phyloP scores from a whole-genome alignment of 2,329 filamentous ascomycete genomes.

The Claviceps paspali region DNA sequence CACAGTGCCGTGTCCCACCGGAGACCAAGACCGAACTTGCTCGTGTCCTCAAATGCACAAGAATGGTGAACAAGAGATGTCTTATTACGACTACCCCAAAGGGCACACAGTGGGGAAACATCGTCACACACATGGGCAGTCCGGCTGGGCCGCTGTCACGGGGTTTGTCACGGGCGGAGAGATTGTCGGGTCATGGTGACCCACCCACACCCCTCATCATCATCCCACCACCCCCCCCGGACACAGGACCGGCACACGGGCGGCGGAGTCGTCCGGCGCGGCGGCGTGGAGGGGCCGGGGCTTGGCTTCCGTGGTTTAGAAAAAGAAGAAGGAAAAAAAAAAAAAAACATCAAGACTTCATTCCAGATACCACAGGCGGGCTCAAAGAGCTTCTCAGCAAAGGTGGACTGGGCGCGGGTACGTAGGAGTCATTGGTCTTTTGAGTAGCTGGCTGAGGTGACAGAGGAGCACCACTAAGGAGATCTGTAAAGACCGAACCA shows the following conservation, averaged over 20 bases:
- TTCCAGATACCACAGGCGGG: constrained; percentile 53
- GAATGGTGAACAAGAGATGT: too few species aligned
- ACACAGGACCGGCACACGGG: too few species aligned
- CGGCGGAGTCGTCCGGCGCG: constrained; percentile 61
- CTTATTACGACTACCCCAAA: constrained; percentile 44
- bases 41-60: too few species aligned
- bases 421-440: constrained; percentile 57
- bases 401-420: constrained; percentile 65
- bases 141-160: constrained; percentile 50
- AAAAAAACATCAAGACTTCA: too few species aligned
- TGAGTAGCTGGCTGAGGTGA: constrained; percentile 64
- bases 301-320: too few species aligned
- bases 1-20: too few species aligned
- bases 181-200: too few species aligned
- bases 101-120: constrained; percentile 39
- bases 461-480: constrained; percentile 54
- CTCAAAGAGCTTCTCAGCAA: constrained; percentile 61
- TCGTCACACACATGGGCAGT: constrained; percentile 44
- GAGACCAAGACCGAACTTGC: too few species aligned
- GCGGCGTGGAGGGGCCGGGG: constrained; percentile 46
- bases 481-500: constrained; percentile 61
- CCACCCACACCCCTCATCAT: too few species aligned
- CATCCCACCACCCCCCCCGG: too few species aligned
- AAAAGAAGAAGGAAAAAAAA: too few species aligned
- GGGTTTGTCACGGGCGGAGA: constrained; percentile 45